A percentile compares a stretch with the other conserved stretches of the same genome.
These are phyloP conservation scores for Pyracantha coccinea DNA, from an alignment of 331 rosid genomes.

Conservation along the genomic window DNA sequence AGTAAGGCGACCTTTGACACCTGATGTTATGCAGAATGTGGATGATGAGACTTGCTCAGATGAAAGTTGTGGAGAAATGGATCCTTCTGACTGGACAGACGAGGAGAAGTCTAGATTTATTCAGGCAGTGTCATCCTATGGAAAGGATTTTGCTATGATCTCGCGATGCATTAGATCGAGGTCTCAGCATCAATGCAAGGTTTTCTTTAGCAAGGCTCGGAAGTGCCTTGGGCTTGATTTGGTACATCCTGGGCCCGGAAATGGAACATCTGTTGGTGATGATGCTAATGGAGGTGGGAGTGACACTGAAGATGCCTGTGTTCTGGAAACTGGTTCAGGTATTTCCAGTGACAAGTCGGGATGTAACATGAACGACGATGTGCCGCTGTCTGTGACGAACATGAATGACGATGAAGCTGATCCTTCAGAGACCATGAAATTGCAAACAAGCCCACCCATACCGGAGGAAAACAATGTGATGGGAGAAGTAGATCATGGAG, in stretches of 20 bases:
- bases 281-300: constrained; percentile 65
- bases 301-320: constrained; percentile 68
- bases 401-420: constrained; percentile 33
- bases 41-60: constrained; percentile 89
- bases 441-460: constrained; percentile 28
- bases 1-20: constrained; percentile 23
- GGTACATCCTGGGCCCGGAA: constrained; percentile 37
- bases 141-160: constrained; percentile 65
- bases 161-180: constrained; percentile 62
- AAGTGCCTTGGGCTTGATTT: constrained; percentile 80
- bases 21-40: constrained; percentile 37
- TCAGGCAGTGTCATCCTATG: constrained; percentile 79
- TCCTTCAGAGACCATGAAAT: constrained; percentile 30
- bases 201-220: constrained; percentile 88
- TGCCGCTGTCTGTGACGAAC: constrained; percentile 29
- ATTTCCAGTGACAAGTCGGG: constrained; percentile 45
- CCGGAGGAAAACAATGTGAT: constrained; percentile 25
- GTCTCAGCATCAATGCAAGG: constrained; percentile 81
- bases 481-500: constrained; percentile 12
- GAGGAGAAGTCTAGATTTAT: constrained; percentile 72
- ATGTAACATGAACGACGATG: constrained; percentile 46
- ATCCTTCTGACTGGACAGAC: constrained; percentile 81
- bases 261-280: constrained; percentile 43
- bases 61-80: constrained; percentile 90
- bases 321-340: constrained; percentile 47